These are phyloP conservation scores for Linnemannia exigua DNA, from an alignment of 192 early-diverging fungal species.

Conservation along the genomic window DNA sequence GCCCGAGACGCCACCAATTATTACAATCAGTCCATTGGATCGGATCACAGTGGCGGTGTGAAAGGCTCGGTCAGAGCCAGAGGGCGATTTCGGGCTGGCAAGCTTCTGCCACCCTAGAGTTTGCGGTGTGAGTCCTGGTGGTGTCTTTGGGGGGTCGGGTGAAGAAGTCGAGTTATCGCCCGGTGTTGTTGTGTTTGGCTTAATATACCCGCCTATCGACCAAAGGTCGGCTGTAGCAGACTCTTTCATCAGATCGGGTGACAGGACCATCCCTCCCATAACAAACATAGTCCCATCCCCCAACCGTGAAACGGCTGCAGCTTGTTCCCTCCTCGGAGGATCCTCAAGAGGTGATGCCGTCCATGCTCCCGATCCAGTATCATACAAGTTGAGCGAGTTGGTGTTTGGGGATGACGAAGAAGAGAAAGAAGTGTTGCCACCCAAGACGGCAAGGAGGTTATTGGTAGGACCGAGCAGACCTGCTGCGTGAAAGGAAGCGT, in stretches of 20 bases:
- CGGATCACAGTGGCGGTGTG: constrained; percentile 45
- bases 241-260: constrained; percentile 19
- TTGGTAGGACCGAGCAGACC: constrained; percentile 29
- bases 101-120: constrained; percentile 42
- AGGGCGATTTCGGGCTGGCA: not conserved
- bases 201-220: constrained; percentile 40
- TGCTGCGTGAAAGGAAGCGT: constrained; percentile 40
- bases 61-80: constrained; percentile 20
- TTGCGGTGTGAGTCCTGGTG: constrained; percentile 33
- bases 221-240: constrained; percentile 30
- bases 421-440: constrained; percentile 47
- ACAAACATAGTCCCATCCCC: constrained; percentile 49
- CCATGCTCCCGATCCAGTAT: constrained; percentile 30
- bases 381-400: constrained; percentile 38
- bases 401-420: not conserved
- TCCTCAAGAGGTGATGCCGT: constrained; percentile 27
- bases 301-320: constrained; percentile 22
- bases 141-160: constrained; percentile 7
- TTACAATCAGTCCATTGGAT: constrained; percentile 39
- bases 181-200: constrained; percentile 2
- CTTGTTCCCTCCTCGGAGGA: constrained; percentile 43
- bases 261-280: constrained; percentile 38
- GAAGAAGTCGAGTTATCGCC: constrained; percentile 4
- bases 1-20: constrained; percentile 40
- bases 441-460: constrained; percentile 36